Evolutionary conservation across 2,329 filamentous ascomycete genomes (phyloP).

Genomic region (Pezicula radicicola): DNA sequence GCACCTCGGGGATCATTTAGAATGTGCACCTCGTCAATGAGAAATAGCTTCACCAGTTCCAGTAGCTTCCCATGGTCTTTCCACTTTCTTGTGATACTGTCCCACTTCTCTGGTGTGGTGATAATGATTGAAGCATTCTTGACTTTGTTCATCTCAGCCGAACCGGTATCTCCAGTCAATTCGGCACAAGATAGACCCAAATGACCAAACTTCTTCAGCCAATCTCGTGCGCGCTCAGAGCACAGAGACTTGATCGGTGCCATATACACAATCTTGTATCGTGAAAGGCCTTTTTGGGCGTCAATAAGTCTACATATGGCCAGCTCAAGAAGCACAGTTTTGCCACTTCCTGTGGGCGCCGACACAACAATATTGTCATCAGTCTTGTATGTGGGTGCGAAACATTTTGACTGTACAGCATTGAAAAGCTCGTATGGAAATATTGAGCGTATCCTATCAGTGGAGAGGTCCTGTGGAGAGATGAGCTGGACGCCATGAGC

Average conservation of each 20-base stretch:
- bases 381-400: constrained; percentile 60
- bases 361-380: constrained; percentile 77
- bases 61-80: constrained; percentile 74
- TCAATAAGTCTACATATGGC: constrained; percentile 72
- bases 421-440: constrained; percentile 79
- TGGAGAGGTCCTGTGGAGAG: constrained; percentile 52
- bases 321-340: constrained; percentile 78
- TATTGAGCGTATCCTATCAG: constrained; percentile 65
- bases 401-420: constrained; percentile 79
- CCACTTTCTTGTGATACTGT: constrained; percentile 86
- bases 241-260: constrained; percentile 84
- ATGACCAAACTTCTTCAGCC: constrained; percentile 69
- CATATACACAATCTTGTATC: constrained; percentile 82
- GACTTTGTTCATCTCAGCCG: constrained; percentile 62
- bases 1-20: constrained; percentile 77
- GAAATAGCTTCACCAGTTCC: constrained; percentile 71
- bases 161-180: constrained; percentile 77
- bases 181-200: constrained; percentile 70
- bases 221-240: constrained; percentile 72
- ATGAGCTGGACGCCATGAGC: constrained; percentile 54
- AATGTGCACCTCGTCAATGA: constrained; percentile 88
- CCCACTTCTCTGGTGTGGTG: constrained; percentile 90
- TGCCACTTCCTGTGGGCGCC: constrained; percentile 81
- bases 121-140: constrained; percentile 78
- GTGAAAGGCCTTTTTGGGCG: constrained; percentile 44